Base-by-base conservation (phyloP, 495 filamentous ascomycete genomes). In the Daldinia loculata region DNA sequence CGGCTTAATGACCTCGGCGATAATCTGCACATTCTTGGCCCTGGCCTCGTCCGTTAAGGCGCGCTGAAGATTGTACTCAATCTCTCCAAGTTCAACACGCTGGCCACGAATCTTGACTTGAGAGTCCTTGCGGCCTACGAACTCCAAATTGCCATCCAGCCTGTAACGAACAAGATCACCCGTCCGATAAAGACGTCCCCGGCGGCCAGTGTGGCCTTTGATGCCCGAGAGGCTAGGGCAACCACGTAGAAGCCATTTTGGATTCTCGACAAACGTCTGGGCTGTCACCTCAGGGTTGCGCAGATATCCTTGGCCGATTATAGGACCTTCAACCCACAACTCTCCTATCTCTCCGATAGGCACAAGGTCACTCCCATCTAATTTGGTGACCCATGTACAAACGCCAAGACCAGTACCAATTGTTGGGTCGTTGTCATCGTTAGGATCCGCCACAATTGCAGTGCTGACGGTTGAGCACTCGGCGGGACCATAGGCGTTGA, bases 111-210 rank as follows among this genome's bases (percentile, higher is more conserved):
- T 43, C 69, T 84, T 83, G 39, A 81, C 66, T 59, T 84, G 82
- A n/a, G 62, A 69, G 36, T 84, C 80, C 39, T 81, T 82, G 3
- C 82, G 74, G 0, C 71, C 70, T 26, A 82, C 26, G 43, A 72
- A 80, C 0, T 45, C 24, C 17, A 80, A 53, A 1, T 69, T 65
- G 14, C 80, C 80, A 34, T 80, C 82, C 0, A 60, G 41, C 39
- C 86, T 85, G 66, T 85, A 86, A 0, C 83, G 81, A 15, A 83
- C 87, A 7, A 89, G 74, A 63, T 89, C 84, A 0, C 87, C 86
- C 0, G 87, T 89, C 50, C 76, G 71, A 66, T 87, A 88, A 43
- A 85, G 56, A 52, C 22, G 36, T 24, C 17, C 11, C 19, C 53
- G 41, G 39, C 27, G 60, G 4, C 24, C 34, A 43, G 19, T 52